Percentiles rank a stretch among this genome's conserved stretches.
phyloP scores from a whole-genome alignment of 2,329 filamentous ascomycete species.

The Camillea tinctor region DNA sequence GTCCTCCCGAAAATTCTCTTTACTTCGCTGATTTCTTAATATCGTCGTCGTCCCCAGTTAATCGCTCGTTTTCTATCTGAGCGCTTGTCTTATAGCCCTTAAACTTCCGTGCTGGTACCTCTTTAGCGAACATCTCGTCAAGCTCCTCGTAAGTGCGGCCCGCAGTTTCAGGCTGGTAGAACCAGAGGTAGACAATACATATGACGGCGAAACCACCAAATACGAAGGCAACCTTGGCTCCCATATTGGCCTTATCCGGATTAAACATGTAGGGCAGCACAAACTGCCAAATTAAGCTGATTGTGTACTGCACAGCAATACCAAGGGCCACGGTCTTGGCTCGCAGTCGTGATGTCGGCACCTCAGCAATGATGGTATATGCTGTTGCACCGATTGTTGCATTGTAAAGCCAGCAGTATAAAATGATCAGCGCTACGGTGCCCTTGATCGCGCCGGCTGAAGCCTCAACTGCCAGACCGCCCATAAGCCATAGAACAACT shows the following conservation, averaged over 20 bases:
- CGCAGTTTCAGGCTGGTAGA: constrained; percentile 53
- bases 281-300: constrained; percentile 32
- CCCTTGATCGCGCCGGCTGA: background rate
- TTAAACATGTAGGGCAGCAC: constrained; percentile 52
- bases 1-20: too few species aligned
- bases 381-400: constrained; percentile 23
- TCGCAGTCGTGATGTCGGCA: constrained; percentile 36
- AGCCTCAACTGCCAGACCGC: background rate
- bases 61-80: background rate
- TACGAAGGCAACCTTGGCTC: constrained; percentile 42
- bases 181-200: constrained; percentile 39
- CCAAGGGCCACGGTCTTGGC: constrained; percentile 38
- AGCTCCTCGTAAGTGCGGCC: constrained; percentile 47
- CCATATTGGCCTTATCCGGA: constrained; percentile 35
- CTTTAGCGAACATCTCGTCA: constrained; percentile 38
- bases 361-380: constrained; percentile 35
- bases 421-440: background rate
- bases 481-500: background rate
- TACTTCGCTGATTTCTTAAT: background rate
- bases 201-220: constrained; percentile 38
- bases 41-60: background rate
- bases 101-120: constrained; percentile 30
- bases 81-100: constrained; percentile 4
- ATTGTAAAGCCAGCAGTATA: background rate
- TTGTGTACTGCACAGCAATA: background rate